A percentile compares a stretch with the other conserved stretches of the same genome.
These are phyloP conservation scores for Schwanniomyces polymorphus DNA, from an alignment of 805 yeast genomes.

Conservation along the genomic window DNA sequence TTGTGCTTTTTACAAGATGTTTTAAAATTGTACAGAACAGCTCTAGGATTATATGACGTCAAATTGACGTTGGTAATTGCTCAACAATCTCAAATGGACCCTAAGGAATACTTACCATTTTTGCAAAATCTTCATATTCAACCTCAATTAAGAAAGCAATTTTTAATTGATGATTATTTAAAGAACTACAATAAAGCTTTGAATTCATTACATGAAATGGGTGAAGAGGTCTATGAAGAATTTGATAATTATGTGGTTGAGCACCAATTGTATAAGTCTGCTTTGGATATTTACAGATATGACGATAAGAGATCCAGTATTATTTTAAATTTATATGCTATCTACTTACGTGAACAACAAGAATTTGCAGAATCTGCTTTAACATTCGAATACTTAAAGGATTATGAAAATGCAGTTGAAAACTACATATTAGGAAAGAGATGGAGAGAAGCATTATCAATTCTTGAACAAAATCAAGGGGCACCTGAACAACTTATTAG, in stretches of 20 bases:
- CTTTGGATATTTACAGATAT: conserved; percentile 61
- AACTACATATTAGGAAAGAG: conserved; percentile 66
- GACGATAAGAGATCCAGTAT: conserved; percentile 52
- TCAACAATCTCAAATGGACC: conserved; percentile 96
- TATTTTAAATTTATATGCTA: conserved; percentile 65
- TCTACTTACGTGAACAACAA: conserved; percentile 52
- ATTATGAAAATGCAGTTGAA: conserved; percentile 61
- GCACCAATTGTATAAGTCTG: conserved; percentile 70
- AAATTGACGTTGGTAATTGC: conserved; percentile 81
- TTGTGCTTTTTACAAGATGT: conserved; percentile 90
- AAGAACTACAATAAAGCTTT: conserved; percentile 70
- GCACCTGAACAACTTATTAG: conserved; percentile 33
- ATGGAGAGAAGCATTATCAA: conserved; percentile 83
- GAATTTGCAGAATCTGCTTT: conserved; percentile 75
- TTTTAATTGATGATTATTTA: conserved; percentile 77
- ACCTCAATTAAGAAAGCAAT: conserved; percentile 63
- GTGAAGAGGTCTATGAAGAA: conserved; percentile 45
- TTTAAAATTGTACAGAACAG: conserved; percentile 72
- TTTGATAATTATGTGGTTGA: conserved; percentile 65
- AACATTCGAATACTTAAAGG: conserved; percentile 67
- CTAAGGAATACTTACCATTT: conserved; percentile 94
- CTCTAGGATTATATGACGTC: conserved; percentile 81
- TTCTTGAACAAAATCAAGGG: conserved; percentile 44
- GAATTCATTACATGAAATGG: conserved; percentile 55
- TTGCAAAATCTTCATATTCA: conserved; percentile 75